phyloP scores from a whole-genome alignment of 306 rosid species.

The Casuarina glauca region DNA sequence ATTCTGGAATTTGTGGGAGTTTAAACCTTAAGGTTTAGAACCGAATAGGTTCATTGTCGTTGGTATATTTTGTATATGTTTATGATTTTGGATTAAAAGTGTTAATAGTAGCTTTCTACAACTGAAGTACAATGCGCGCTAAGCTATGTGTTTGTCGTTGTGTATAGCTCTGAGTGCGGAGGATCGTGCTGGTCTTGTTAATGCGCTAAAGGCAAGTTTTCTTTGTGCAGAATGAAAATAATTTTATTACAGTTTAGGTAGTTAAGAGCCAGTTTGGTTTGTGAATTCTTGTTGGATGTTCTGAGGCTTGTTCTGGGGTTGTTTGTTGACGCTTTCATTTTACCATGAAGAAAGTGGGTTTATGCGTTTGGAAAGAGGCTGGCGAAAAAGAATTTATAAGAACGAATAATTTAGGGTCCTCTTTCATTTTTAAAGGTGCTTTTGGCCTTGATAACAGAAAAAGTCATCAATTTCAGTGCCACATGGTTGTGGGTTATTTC shows the following conservation, averaged over 20 bases:
- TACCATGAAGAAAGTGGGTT: neutral
- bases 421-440: neutral
- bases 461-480: neutral
- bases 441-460: neutral
- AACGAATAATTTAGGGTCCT: neutral
- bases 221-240: neutral
- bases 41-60: neutral
- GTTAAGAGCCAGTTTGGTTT: neutral
- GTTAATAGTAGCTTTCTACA: neutral
- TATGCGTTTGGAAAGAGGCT: neutral
- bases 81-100: neutral
- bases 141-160: slow-evolving; percentile 18
- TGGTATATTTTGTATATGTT: neutral
- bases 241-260: neutral
- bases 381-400: neutral
- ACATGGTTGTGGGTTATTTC: neutral
- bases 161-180: slow-evolving; percentile 52
- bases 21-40: neutral
- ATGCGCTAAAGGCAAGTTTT: slow-evolving; percentile 43
- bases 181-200: slow-evolving; percentile 54
- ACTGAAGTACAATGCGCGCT: slow-evolving; percentile 5
- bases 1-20: neutral
- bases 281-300: neutral
- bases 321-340: neutral
- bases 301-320: neutral